These are phyloP conservation scores for Mortierella hygrophila DNA, from an alignment of 192 early-diverging fungal genomes.

Conservation along the genomic window DNA sequence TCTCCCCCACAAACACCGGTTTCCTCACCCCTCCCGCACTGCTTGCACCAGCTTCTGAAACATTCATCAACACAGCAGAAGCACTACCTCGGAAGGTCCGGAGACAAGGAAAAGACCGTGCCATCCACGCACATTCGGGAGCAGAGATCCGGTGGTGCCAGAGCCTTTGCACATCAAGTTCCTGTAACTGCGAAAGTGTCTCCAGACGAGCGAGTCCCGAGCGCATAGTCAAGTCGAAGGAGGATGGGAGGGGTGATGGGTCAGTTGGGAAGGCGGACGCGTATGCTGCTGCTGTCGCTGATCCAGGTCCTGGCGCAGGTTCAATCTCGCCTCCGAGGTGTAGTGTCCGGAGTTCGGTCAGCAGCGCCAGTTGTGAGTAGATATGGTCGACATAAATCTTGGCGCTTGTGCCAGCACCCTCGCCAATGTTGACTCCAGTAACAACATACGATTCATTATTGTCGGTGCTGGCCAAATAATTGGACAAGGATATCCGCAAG, in stretches of 20 bases:
- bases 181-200: background rate
- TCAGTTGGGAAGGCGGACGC: background rate
- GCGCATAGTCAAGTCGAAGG: conserved; percentile 22
- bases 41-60: background rate
- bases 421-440: background rate
- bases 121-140: conserved; percentile 22
- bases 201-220: conserved; percentile 16
- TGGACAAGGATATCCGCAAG: background rate
- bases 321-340: conserved; percentile 17
- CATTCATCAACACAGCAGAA: background rate
- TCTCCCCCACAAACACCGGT: background rate
- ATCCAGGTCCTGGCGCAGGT: background rate
- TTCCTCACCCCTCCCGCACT: background rate
- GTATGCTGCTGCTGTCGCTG: background rate
- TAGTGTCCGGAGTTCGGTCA: conserved; percentile 21
- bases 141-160: conserved; percentile 11
- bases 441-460: background rate
- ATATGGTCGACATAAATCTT: conserved; percentile 22
- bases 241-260: background rate
- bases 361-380: conserved; percentile 22
- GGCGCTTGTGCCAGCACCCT: background rate
- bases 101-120: background rate
- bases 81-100: background rate
- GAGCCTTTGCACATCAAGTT: conserved; percentile 18
- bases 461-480: background rate